Evolutionary conservation across 2,329 filamentous ascomycete genomes (phyloP).

Genomic region (Colletotrichum costaricense): DNA sequence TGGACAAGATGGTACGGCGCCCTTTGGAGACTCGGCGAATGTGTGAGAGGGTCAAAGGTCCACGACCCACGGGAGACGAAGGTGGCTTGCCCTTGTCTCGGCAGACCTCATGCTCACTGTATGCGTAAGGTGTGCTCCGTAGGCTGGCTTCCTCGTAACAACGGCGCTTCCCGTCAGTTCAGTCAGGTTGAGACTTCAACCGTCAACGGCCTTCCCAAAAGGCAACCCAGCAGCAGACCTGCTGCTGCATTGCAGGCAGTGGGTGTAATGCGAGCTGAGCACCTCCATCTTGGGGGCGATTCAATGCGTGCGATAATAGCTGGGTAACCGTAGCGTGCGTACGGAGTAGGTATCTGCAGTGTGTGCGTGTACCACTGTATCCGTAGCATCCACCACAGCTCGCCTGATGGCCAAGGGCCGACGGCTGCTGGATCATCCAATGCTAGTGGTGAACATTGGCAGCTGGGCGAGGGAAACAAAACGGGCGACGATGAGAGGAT

Average conservation of each 20-base stretch:
- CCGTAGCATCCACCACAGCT: neutral
- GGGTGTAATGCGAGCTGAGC: neutral
- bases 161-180: neutral
- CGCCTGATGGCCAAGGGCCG: neutral
- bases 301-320: neutral
- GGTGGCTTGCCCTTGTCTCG: neutral
- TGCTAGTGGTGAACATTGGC: neutral
- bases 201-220: neutral
- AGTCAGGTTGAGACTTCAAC: neutral
- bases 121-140: neutral
- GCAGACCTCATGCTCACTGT: neutral
- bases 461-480: constrained; percentile 9
- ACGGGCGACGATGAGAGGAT: constrained; percentile 26
- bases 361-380: neutral
- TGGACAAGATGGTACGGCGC: neutral
- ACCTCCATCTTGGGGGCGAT: neutral
- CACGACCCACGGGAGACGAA: neutral
- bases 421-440: neutral
- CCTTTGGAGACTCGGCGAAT: neutral
- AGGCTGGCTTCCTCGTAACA: neutral
- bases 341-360: neutral
- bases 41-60: neutral
- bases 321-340: no score
- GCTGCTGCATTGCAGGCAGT: neutral
- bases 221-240: neutral